Evolutionary conservation across 208 protist genomes (phyloP).

Genomic region (Leishmania arabica): DNA sequence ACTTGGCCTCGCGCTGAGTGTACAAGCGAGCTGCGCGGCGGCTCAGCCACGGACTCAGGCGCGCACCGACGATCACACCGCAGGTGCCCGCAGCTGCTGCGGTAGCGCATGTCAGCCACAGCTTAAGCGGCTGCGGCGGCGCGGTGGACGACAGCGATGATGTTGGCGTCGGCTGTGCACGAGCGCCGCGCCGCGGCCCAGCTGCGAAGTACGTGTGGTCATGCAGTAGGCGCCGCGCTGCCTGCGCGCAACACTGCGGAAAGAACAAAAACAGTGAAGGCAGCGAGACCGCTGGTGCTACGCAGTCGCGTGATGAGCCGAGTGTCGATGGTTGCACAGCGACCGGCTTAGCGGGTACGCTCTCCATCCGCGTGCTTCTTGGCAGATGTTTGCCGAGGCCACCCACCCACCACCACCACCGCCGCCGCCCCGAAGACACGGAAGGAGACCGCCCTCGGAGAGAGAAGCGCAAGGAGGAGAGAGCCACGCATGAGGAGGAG

Average conservation of each 20-base stretch:
- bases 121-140: neutral
- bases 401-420: neutral
- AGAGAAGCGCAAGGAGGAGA: neutral
- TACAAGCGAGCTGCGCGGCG: neutral
- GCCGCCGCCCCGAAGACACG: neutral
- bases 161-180: neutral
- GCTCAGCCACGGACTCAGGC: neutral
- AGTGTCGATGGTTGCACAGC: neutral
- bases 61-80: constrained; percentile 1
- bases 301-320: neutral
- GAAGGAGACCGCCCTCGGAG: neutral
- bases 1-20: constrained; percentile 14
- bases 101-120: neutral
- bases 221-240: neutral
- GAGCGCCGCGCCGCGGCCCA: neutral
- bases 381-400: neutral
- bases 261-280: neutral
- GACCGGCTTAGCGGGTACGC: no score
- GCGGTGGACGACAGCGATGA: neutral
- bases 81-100: neutral
- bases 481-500: neutral
- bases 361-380: neutral
- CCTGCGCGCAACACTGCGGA: neutral
- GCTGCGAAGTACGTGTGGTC: neutral
- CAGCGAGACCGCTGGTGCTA: neutral